Evolutionary conservation across 257 asterid genomes (phyloP).

Genomic region (Eustoma russellianum): DNA sequence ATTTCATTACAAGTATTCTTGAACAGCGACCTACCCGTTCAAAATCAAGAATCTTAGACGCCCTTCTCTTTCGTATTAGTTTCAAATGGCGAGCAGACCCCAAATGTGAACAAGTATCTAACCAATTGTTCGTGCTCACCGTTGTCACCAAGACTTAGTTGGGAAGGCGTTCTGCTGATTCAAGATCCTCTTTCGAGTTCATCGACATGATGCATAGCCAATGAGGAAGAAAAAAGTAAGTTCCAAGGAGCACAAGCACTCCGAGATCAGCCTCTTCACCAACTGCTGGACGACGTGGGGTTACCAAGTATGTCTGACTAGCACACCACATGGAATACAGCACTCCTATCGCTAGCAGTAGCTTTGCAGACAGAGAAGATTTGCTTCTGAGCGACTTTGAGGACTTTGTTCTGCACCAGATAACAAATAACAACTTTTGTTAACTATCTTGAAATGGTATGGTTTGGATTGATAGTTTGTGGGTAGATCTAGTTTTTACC

Average conservation of each 20-base stretch:
- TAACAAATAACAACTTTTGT: neutral
- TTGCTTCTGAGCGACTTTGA: conserved; percentile 28
- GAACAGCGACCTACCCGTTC: no score
- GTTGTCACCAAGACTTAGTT: conserved; percentile 13
- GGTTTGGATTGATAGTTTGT: neutral
- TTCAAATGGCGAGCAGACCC: no score
- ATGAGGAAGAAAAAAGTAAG: conserved; percentile 71
- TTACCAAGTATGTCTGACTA: conserved; percentile 60
- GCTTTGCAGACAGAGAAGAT: conserved; percentile 28
- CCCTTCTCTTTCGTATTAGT: no score
- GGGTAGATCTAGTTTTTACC: conserved; percentile 21
- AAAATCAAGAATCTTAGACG: no score
- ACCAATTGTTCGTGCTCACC: no score
- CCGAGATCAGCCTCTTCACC: conserved; percentile 96
- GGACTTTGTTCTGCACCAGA: conserved; percentile 39
- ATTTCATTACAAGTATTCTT: no score
- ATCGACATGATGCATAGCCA: conserved; percentile 65
- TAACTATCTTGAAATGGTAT: neutral
- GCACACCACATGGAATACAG: conserved; percentile 72
- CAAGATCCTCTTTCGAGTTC: conserved; percentile 45
- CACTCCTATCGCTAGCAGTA: conserved; percentile 35
- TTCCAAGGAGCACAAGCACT: conserved; percentile 55
- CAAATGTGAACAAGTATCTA: neutral
- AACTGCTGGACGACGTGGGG: conserved; percentile 72
- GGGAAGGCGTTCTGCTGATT: conserved; percentile 37